Evolutionary conservation across 192 early-diverging fungal species (phyloP).

Genomic region (Backusella sp.): DNA sequence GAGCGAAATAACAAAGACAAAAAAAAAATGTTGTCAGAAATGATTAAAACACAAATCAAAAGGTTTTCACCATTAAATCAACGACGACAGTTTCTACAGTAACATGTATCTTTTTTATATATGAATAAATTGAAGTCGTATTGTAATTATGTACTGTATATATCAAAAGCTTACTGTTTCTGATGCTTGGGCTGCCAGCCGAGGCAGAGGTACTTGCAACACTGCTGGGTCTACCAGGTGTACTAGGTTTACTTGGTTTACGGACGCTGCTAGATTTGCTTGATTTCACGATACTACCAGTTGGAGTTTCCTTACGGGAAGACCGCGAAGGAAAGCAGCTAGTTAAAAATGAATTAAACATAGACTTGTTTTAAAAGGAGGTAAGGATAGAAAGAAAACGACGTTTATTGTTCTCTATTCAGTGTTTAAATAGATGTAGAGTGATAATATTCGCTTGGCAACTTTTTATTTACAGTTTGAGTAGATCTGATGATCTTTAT

Average conservation of each 20-base stretch:
- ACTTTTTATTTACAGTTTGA: neutral
- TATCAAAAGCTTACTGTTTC: neutral
- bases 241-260: neutral
- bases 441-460: neutral
- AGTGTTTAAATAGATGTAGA: neutral
- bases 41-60: neutral
- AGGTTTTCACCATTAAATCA: neutral
- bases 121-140: neutral
- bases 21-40: neutral
- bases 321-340: neutral
- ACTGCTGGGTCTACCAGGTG: neutral
- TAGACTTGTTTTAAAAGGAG: neutral
- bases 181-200: neutral
- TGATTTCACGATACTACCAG: neutral
- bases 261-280: neutral
- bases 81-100: neutral
- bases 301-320: neutral
- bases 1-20: too few species aligned
- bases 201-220: neutral
- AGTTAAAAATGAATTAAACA: neutral
- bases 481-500: too few species aligned
- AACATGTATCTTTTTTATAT: neutral
- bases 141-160: neutral
- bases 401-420: neutral
- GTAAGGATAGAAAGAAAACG: neutral